Evolutionary conservation across 306 rosid genomes (phyloP).

Genomic region (Prunus mira): DNA sequence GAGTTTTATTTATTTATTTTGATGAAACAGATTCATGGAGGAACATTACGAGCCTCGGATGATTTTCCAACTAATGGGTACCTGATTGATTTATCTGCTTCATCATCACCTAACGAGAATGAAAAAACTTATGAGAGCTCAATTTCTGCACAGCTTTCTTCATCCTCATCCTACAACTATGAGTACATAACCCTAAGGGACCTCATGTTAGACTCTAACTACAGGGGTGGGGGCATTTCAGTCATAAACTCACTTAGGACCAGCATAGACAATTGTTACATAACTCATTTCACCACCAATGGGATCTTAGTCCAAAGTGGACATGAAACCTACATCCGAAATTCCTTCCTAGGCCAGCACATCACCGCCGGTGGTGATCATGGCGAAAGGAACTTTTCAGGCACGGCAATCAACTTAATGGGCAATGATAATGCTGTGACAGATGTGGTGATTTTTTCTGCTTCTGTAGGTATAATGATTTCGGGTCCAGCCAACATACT

Average conservation of each 20-base stretch:
- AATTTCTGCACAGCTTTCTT: slow-evolving; percentile 19
- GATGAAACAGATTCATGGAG: slow-evolving; percentile 75
- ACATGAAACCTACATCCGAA: slow-evolving; percentile 82
- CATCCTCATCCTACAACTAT: slow-evolving; percentile 55
- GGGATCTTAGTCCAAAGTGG: slow-evolving; percentile 73
- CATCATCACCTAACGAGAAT: slow-evolving; percentile 24
- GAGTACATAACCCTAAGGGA: slow-evolving; percentile 72
- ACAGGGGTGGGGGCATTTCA: slow-evolving; percentile 78
- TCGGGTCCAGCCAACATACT: slow-evolving; percentile 69
- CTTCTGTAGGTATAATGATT: slow-evolving; percentile 59
- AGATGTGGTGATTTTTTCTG: slow-evolving; percentile 83
- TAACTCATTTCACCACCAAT: slow-evolving; percentile 72
- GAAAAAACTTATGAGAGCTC: slow-evolving; percentile 21
- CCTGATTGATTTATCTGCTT: slow-evolving; percentile 64
- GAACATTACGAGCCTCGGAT: slow-evolving; percentile 68
- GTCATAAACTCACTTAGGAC: slow-evolving; percentile 74
- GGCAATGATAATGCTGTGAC: slow-evolving; percentile 85
- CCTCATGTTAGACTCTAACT: slow-evolving; percentile 73
- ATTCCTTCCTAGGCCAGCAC: slow-evolving; percentile 86
- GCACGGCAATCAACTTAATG: slow-evolving; percentile 62
- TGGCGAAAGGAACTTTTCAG: slow-evolving; percentile 60
- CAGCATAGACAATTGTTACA: slow-evolving; percentile 80
- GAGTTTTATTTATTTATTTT: not conserved
- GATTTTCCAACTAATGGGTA: slow-evolving; percentile 56
- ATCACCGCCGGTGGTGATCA: slow-evolving; percentile 75